Percentiles rank a stretch among this genome's conserved stretches.
phyloP scores from a whole-genome alignment of 2,329 filamentous ascomycete species.

The Amphichorda felina region DNA sequence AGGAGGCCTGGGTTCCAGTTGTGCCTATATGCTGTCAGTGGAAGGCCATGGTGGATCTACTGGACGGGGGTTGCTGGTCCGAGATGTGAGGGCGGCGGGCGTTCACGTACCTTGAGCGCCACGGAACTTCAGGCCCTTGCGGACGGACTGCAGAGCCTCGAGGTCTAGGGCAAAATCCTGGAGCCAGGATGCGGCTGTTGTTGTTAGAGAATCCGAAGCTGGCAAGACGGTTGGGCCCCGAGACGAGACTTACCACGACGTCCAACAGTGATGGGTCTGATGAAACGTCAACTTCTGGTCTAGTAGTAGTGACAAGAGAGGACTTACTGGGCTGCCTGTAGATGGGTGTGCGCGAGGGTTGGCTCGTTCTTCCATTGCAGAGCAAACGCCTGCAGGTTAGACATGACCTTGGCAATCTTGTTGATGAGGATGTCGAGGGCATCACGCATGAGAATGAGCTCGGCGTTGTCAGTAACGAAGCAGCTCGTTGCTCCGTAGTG shows the following conservation, averaged over 20 bases:
- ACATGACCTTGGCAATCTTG: slow-evolving; percentile 69
- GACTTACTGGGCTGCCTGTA: slow-evolving; percentile 31
- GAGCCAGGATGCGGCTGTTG: slow-evolving; percentile 70
- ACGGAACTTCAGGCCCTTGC: slow-evolving; percentile 61
- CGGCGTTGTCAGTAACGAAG: slow-evolving; percentile 55
- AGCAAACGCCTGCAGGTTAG: slow-evolving; percentile 63
- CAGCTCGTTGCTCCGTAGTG: slow-evolving; percentile 45
- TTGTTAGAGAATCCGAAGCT: too few relatives aligned
- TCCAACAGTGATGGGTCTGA: too few relatives aligned
- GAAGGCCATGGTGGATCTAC: too few relatives aligned
- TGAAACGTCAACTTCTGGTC: too few relatives aligned
- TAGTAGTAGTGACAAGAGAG: too few relatives aligned
- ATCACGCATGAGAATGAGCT: slow-evolving; percentile 54
- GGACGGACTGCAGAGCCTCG: slow-evolving; percentile 56
- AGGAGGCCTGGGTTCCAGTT: slow-evolving; percentile 69
- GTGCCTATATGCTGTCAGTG: too few relatives aligned
- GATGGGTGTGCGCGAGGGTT: slow-evolving; percentile 67
- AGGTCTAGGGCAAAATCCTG: slow-evolving; percentile 56
- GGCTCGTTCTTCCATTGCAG: slow-evolving; percentile 58
- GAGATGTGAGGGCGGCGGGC: too few relatives aligned
- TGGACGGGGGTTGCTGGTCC: too few relatives aligned
- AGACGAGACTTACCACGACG: too few relatives aligned
- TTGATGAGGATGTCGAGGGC: slow-evolving; percentile 65
- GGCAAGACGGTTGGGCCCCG: too few relatives aligned
- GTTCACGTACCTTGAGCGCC: slow-evolving; percentile 53